Percentiles rank a stretch among this genome's conserved stretches.
These are phyloP conservation scores for Populus davidiana DNA, from an alignment of 345 rosid genomes.

Conservation along the genomic window DNA sequence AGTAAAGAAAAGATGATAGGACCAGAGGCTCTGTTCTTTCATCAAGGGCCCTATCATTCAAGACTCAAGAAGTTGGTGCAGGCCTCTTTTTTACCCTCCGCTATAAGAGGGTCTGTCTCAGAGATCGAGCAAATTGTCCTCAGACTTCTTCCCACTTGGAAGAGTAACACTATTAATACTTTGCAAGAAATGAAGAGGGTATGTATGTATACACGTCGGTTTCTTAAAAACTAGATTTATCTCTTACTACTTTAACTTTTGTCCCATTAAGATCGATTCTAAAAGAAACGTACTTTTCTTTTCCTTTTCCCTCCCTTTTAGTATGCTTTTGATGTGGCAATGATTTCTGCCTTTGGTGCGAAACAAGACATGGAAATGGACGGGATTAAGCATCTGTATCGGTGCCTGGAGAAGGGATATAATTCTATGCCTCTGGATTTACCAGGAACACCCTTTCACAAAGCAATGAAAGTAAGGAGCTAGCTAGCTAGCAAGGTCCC, in stretches of 20 bases:
- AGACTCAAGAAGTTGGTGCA: slow-evolving; percentile 68
- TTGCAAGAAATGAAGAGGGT: slow-evolving; percentile 90
- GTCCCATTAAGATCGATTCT: background rate
- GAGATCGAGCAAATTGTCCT: slow-evolving; percentile 67
- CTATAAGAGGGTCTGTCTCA: slow-evolving; percentile 60
- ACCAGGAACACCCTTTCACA: slow-evolving; percentile 76
- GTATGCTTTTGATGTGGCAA: slow-evolving; percentile 98
- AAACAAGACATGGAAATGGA: slow-evolving; percentile 50
- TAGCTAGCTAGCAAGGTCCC: background rate
- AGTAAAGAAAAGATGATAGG: slow-evolving; percentile 93
- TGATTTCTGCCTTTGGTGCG: slow-evolving; percentile 68
- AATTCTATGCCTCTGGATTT: slow-evolving; percentile 91
- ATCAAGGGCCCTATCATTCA: slow-evolving; percentile 79
- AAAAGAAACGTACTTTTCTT: background rate
- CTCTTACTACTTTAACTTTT: background rate
- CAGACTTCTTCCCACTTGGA: slow-evolving; percentile 56
- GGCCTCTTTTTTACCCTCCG: slow-evolving; percentile 64
- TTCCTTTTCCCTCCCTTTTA: slow-evolving; percentile 23
- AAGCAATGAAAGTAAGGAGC: slow-evolving; percentile 66
- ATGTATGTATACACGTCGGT: slow-evolving; percentile 10
- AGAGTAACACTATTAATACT: slow-evolving; percentile 54
- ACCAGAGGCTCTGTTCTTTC: slow-evolving; percentile 79
- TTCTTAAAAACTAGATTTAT: background rate
- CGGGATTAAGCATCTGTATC: slow-evolving; percentile 66
- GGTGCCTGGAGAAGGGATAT: slow-evolving; percentile 70